Percentiles rank a stretch among this genome's conserved stretches.
Conservation (phyloP, 169 alveolate genomes). For the Eimeria brunetti region DNA sequence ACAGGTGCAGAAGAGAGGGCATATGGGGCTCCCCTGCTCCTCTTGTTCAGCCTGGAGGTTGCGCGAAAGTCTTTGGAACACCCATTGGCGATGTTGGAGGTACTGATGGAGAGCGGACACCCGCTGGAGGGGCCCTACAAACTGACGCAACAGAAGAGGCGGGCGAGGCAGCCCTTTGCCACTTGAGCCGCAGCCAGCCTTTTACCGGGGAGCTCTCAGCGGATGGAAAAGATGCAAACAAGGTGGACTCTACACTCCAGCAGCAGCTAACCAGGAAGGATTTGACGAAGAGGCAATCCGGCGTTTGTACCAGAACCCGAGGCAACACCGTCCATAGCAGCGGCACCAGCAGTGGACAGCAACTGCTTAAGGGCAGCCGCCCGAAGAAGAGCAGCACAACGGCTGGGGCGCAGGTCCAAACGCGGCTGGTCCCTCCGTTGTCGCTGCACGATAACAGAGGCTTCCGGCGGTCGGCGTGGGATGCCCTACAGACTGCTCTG, state of each 20-base stretch:
- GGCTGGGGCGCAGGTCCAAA: conserved; percentile 36
- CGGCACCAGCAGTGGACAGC: conserved; percentile 53
- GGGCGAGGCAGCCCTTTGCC: not conserved
- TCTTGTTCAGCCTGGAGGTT: conserved; percentile 17
- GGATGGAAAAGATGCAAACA: not conserved
- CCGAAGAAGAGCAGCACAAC: conserved; percentile 58
- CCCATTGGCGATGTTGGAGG: not conserved
- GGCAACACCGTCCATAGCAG: conserved; percentile 15
- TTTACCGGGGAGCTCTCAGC: not conserved
- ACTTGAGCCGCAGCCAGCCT: conserved; percentile 1
- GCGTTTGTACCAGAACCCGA: conserved; percentile 51
- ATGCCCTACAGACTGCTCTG: conserved; percentile 31
- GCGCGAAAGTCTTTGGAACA: not conserved
- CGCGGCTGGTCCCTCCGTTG: conserved; percentile 74
- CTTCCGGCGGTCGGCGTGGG: conserved; percentile 80
- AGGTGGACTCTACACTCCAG: not conserved
- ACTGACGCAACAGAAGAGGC: not conserved
- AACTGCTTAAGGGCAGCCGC: conserved; percentile 38
- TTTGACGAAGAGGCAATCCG: not conserved
- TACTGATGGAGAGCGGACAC: conserved; percentile 9
- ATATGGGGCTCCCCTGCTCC: conserved; percentile 56
- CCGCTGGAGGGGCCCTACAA: conserved; percentile 12
- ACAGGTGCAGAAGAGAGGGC: not conserved
- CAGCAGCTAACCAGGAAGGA: conserved; percentile 38
- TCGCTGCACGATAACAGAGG: conserved; percentile 63